Percentiles rank a stretch among this genome's conserved stretches.
Evolutionary conservation across 768 basidiomycete species (phyloP).

Genomic region (Sarcomyxa edulis): DNA sequence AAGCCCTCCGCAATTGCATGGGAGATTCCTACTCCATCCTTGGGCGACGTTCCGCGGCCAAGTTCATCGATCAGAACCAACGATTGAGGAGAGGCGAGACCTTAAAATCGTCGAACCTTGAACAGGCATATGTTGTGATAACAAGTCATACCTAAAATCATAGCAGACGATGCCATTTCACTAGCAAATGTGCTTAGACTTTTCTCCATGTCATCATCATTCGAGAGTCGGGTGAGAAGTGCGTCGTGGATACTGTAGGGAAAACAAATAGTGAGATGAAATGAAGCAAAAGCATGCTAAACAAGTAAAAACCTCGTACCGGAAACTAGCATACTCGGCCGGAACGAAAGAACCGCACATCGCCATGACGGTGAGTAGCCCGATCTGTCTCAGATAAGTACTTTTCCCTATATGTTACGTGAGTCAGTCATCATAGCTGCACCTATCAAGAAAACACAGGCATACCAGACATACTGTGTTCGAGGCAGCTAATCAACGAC

Average conservation of each 20-base stretch:
- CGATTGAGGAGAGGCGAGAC: constrained; percentile 62
- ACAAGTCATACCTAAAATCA: constrained; percentile 67
- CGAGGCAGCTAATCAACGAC: background rate
- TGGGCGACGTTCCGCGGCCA: constrained; percentile 85
- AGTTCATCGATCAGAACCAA: constrained; percentile 92
- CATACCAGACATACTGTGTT: constrained; percentile 40
- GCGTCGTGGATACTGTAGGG: constrained; percentile 67
- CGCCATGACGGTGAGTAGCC: constrained; percentile 77
- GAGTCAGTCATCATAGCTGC: background rate
- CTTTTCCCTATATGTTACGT: constrained; percentile 62
- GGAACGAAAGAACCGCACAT: constrained; percentile 92
- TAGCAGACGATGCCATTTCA: constrained; percentile 90
- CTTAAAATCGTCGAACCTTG: constrained; percentile 24
- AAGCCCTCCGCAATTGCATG: constrained; percentile 80
- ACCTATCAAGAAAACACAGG: background rate
- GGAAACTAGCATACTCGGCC: constrained; percentile 89
- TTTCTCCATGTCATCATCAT: constrained; percentile 90
- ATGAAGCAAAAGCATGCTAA: background rate
- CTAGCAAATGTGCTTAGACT: constrained; percentile 91
- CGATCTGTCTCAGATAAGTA: constrained; percentile 87
- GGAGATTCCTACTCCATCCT: constrained; percentile 77
- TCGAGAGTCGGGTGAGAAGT: constrained; percentile 82
- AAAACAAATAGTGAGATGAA: background rate
- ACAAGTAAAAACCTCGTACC: constrained; percentile 29
- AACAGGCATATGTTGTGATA: background rate